Evolutionary conservation across 345 rosid species (phyloP).

Genomic region (Streptanthus diversifolius): DNA sequence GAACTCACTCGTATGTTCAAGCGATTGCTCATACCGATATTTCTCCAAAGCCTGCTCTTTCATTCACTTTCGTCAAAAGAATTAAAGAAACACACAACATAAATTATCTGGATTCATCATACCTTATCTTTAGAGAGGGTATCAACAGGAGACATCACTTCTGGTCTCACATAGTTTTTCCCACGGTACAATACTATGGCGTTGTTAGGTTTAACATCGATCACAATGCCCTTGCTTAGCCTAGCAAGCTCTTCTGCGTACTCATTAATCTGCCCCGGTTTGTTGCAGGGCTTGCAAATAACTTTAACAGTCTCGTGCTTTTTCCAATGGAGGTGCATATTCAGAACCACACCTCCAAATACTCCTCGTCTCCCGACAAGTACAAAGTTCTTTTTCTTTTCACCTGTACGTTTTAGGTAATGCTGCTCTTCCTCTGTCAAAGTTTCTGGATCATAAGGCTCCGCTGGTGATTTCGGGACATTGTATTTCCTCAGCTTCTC

Average conservation of each 20-base stretch:
- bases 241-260: conserved; percentile 81
- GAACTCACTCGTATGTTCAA: conserved; percentile 89
- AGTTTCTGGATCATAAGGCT: conserved; percentile 71
- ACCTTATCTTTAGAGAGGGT: conserved; percentile 83
- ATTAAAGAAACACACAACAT: too few relatives aligned
- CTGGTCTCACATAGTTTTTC: conserved; percentile 81
- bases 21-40: conserved; percentile 73
- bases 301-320: conserved; percentile 93
- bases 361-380: conserved; percentile 92
- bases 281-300: conserved; percentile 80
- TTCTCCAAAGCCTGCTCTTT: conserved; percentile 73
- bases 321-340: conserved; percentile 98
- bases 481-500: conserved; percentile 83
- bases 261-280: conserved; percentile 72
- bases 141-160: conserved; percentile 67
- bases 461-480: conserved; percentile 51
- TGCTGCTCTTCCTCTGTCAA: conserved; percentile 92
- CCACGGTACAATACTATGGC: conserved; percentile 77
- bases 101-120: neutral
- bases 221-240: conserved; percentile 76
- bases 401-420: conserved; percentile 85
- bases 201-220: conserved; percentile 73
- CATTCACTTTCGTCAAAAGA: conserved; percentile 1
- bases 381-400: conserved; percentile 78
- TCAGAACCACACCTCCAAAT: conserved; percentile 92